A percentile compares a stretch with the other conserved stretches of the same genome.
These are phyloP conservation scores for Rhynchosporium agropyri DNA, from an alignment of 2,329 filamentous ascomycete genomes.

Conservation along the genomic window DNA sequence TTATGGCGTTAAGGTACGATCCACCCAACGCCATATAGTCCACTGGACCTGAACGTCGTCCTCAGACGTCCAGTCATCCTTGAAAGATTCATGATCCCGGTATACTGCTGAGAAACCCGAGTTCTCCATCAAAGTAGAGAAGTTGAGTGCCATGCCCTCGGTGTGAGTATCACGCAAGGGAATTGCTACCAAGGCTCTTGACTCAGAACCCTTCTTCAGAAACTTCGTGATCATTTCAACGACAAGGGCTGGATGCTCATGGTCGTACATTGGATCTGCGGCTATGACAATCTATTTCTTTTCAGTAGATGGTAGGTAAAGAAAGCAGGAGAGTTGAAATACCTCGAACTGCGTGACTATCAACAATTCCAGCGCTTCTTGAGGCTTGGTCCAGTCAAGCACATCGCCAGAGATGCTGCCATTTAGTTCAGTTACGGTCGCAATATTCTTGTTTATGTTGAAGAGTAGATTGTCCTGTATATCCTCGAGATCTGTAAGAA, in stretches of 20 bases:
- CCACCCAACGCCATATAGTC: slow-evolving; percentile 14
- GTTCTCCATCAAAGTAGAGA: slow-evolving; percentile 62
- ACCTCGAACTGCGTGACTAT: slow-evolving; percentile 48
- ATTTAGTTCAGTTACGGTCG: slow-evolving; percentile 51
- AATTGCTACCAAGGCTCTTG: slow-evolving; percentile 77
- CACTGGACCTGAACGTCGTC: slow-evolving; percentile 38
- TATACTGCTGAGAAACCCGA: slow-evolving; percentile 57
- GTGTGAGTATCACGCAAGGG: slow-evolving; percentile 74
- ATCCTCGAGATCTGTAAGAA: slow-evolving; percentile 80
- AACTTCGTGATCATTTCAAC: slow-evolving; percentile 70
- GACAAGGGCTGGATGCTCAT: slow-evolving; percentile 77
- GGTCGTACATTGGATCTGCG: slow-evolving; percentile 85
- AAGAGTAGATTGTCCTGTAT: slow-evolving; percentile 80
- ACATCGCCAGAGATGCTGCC: slow-evolving; percentile 64
- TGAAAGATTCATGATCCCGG: slow-evolving; percentile 64
- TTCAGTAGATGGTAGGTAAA: slow-evolving; percentile 10
- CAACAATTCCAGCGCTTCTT: slow-evolving; percentile 45
- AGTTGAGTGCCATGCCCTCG: slow-evolving; percentile 60
- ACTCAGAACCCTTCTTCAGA: slow-evolving; percentile 56
- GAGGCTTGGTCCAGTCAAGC: slow-evolving; percentile 57
- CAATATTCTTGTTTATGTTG: slow-evolving; percentile 70
- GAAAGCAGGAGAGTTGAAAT: slow-evolving; percentile 12
- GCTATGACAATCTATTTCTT: slow-evolving; percentile 69
- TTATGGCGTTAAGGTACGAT: not conserved
- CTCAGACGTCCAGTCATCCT: slow-evolving; percentile 71